phyloP scores from a whole-genome alignment of 2,329 filamentous ascomycete genomes.

The Fusarium foetens region DNA sequence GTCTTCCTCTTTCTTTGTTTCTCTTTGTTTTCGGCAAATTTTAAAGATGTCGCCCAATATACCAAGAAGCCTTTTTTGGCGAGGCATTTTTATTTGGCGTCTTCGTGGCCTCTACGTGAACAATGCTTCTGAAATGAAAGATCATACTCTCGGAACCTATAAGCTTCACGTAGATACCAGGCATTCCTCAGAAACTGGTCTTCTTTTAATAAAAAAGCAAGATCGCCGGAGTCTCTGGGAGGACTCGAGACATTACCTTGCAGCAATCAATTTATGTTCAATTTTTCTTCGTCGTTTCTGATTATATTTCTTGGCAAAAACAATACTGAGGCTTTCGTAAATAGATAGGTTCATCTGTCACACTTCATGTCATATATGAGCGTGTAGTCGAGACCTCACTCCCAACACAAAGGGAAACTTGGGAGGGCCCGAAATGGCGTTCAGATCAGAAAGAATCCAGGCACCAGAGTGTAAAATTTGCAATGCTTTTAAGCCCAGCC shows the following conservation, averaged over 20 bases:
- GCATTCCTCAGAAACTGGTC: too few relatives aligned
- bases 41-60: not conserved
- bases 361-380: not conserved
- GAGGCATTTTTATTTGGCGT: not conserved
- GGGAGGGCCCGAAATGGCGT: fast-evolving
- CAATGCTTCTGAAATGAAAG: not conserved
- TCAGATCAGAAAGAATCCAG: not conserved
- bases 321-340: not conserved
- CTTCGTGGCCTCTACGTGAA: not conserved
- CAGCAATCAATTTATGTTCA: not conserved
- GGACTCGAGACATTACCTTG: too few relatives aligned
- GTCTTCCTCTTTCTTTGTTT: too few relatives aligned
- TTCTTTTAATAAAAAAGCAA: too few relatives aligned
- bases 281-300: not conserved
- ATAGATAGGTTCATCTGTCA: not conserved
- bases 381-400: not conserved
- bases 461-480: not conserved
- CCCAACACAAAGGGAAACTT: not conserved
- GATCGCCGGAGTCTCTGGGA: too few relatives aligned
- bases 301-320: not conserved
- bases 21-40: not conserved
- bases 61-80: not conserved
- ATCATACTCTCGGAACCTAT: not conserved
- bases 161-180: not conserved
- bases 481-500: not conserved